Evolutionary conservation across 2,329 filamentous ascomycete genomes (phyloP), one percentile per base, ranked within the genome.

Genomic region (Epicoccum nigrum): DNA sequence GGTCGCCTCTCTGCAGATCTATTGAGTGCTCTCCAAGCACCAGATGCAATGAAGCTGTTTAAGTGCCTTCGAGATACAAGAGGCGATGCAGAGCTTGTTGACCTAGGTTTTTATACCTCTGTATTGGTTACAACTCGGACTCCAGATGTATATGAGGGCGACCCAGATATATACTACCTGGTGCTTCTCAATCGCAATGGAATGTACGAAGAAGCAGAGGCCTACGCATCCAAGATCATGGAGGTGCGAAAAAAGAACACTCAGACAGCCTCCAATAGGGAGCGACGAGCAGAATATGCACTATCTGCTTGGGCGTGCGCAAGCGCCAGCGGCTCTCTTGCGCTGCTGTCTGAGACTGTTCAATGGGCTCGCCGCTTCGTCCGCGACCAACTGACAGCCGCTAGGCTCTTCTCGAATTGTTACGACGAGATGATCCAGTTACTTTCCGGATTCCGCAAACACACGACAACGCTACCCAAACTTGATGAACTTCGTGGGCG

Each of bases 361-460:
- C 27, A 64, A 2, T 77, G 74, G 75, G 57, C 67, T 1, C 69
- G 64, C 6, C 63, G 71, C 2, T 77, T 68, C 47, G 59, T 71
- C n/a, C 68, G 68, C 19, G 75, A 77, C 59, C 33, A 38, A 6
- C 38, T 62, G 17, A 71, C 69, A 3, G 54, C 61, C 4, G 58
- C 56, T 31, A 46, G 37, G 3, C 49, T 75, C 3, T 72, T 67
- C 45, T 50, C 33, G 13, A 20, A 45, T 8, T 54, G 54, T 16
- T 62, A 59, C 11, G 34, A 39, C 2, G 69, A 72, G 39, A 60
- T 54, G 4, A 57, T 64, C 17, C 44, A 28, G 2, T 46, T 74
- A 5, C 54, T 73, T 2, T 62, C 62, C 8, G 63, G 62, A 2
- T 58, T 64, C 13, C 56, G 50, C 13, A 13, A 16, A 5, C 7